Evolutionary conservation across 106 monocot genomes (phyloP), one percentile per base, ranked within the genome.

Genomic region (Dioscorea alata): DNA sequence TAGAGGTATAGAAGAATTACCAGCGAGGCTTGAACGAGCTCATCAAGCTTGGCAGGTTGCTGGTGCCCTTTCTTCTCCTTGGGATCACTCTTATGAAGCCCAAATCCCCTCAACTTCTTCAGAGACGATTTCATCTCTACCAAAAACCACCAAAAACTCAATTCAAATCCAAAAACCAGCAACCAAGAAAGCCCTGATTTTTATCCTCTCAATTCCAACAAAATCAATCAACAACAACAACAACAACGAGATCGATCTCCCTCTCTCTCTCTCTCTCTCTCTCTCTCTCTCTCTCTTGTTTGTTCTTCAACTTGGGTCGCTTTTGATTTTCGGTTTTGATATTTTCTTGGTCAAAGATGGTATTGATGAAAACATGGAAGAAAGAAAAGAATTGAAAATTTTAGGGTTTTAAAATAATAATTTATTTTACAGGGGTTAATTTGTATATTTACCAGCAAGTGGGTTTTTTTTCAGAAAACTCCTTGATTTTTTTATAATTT

Each of bases 121-220:
- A 54, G 54, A 54, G 54, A 54, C 54, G 54, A 54, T 19, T 19
- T 54, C 54, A 54, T 54, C 54, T 54, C 54, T 51, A 12, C 51
- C 51, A 12, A 51, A 51, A 1, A 17, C 12, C 12, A 51, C 51
- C 54, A 8, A 54, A 19, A 54, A 54, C 54, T 19, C 7, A 54
- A 54, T 19, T 42, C 9, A 42, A 42, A 42, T 54, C 54, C 54
- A 54, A 54, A 54, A 54, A 54, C 42, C 2, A 42, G 42, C 6
- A 42, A 5, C 6, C 42, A 42, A 42, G 42, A 42, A 6, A 42
- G 42, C 42, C 42, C 54, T 14, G 19, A 8, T 8, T 14, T 19
- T 13, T 18, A 54, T 54, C 54, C 54, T 19, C 54, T 18, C 4
- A 54, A 19, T 18, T 13, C 28, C 6, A 16, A 16, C 12, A 54